These are phyloP conservation scores for Dendrocalamus sinicus DNA, from an alignment of 176 grass and related monocot species.

Conservation along the genomic window DNA sequence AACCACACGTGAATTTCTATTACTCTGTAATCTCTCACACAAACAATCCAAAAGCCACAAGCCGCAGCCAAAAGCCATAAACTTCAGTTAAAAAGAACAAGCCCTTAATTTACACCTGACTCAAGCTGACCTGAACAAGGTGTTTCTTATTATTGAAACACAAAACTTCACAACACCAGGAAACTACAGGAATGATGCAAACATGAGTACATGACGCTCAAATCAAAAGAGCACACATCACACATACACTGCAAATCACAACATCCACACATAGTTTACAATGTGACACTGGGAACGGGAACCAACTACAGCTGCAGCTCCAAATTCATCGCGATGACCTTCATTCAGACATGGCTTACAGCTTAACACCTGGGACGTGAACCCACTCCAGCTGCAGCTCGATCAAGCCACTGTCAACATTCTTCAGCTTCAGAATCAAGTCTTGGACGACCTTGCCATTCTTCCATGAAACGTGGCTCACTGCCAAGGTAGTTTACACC, in stretches of 20 bases:
- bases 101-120: conserved; percentile 25
- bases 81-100: too few relatives aligned
- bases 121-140: not conserved
- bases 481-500: conserved; percentile 64
- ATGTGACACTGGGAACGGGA: conserved; percentile 8
- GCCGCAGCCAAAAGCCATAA: too few relatives aligned
- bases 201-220: not conserved
- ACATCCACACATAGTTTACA: conserved; percentile 28
- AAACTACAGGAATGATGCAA: not conserved
- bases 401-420: conserved; percentile 67
- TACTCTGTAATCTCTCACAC: too few relatives aligned
- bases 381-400: conserved; percentile 84
- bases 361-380: conserved; percentile 55
- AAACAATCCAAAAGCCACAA: too few relatives aligned
- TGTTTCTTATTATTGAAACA: conserved; percentile 37
- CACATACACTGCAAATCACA: not conserved
- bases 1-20: too few relatives aligned
- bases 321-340: not conserved
- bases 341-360: conserved; percentile 25
- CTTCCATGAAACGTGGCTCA: conserved; percentile 69
- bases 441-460: conserved; percentile 74
- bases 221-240: conserved; percentile 10
- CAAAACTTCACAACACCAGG: conserved; percentile 6
- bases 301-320: conserved; percentile 2
- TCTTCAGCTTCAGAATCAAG: conserved; percentile 68